Evolutionary conservation across 2,329 filamentous ascomycete species (phyloP).

Genomic region (Pseudopithomyces maydicus): DNA sequence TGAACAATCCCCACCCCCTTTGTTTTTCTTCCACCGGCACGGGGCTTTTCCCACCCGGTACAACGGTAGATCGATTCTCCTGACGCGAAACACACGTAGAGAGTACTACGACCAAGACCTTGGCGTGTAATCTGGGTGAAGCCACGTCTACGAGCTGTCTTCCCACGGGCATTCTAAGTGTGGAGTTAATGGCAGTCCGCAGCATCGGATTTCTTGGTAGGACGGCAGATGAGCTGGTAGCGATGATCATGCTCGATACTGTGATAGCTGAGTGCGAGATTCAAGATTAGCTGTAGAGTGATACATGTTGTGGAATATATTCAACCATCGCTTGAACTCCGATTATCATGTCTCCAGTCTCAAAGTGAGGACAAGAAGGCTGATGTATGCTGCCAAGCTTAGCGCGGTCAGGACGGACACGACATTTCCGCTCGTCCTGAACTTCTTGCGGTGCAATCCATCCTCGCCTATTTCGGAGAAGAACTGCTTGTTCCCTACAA

Average conservation of each 20-base stretch:
- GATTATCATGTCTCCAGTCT: conserved; percentile 43
- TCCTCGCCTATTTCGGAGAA: conserved; percentile 70
- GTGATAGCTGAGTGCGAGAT: not conserved
- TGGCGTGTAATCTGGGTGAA: conserved; percentile 24
- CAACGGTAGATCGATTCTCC: not conserved
- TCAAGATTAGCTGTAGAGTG: not conserved
- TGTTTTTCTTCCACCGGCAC: not conserved
- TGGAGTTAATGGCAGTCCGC: conserved; percentile 11
- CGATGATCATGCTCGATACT: conserved; percentile 1
- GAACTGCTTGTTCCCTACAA: conserved; percentile 79
- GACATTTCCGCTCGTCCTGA: conserved; percentile 69
- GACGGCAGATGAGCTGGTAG: conserved; percentile 2
- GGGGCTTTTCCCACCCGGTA: not conserved
- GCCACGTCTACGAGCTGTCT: conserved; percentile 3
- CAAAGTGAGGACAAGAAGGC: conserved; percentile 64
- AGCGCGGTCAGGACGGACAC: conserved; percentile 66
- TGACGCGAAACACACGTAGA: not conserved
- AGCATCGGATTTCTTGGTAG: conserved; percentile 9
- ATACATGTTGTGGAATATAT: not conserved
- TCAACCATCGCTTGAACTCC: not conserved
- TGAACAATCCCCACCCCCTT: not conserved
- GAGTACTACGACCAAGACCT: conserved; percentile 28
- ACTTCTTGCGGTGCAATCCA: conserved; percentile 64
- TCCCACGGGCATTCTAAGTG: conserved; percentile 3
- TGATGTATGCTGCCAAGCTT: conserved; percentile 66